Conservation (phyloP, 1,284 basidiomycete genomes). For the Puccinia novopanici region DNA sequence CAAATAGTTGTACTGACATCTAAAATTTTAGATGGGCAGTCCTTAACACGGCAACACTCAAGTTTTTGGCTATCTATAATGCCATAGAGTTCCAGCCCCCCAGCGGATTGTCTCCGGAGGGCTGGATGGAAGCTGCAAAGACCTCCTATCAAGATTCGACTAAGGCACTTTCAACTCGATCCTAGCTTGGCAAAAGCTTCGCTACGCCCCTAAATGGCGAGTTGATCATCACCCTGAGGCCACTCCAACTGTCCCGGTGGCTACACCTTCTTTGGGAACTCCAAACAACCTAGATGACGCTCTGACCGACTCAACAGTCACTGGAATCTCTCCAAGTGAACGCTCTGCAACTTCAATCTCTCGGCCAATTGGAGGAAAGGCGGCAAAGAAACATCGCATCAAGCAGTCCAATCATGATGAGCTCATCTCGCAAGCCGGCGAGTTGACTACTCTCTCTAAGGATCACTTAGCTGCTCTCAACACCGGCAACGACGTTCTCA, state of each 20-base stretch:
- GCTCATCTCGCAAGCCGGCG: too few species aligned
- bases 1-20: background rate
- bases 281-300: background rate
- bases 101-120: slow-evolving; percentile 3
- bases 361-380: background rate
- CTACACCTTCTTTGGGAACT: background rate
- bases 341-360: background rate
- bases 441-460: background rate
- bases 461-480: background rate
- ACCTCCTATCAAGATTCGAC: background rate
- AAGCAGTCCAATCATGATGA: background rate
- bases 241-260: background rate
- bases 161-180: background rate
- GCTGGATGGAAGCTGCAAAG: too few species aligned
- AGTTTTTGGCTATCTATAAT: slow-evolving; percentile 19
- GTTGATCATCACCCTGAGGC: too few species aligned
- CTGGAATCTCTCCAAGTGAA: too few species aligned
- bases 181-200: background rate
- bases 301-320: background rate
- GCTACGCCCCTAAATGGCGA: slow-evolving; percentile 13
- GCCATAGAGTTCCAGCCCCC: background rate
- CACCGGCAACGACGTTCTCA: too few species aligned
- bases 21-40: background rate
- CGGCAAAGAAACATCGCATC: background rate
- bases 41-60: slow-evolving; percentile 13